Percentiles rank a stretch among this genome's conserved stretches.
Conservation (phyloP, 495 filamentous ascomycete species). For the Recurvomyces mirabilis region DNA sequence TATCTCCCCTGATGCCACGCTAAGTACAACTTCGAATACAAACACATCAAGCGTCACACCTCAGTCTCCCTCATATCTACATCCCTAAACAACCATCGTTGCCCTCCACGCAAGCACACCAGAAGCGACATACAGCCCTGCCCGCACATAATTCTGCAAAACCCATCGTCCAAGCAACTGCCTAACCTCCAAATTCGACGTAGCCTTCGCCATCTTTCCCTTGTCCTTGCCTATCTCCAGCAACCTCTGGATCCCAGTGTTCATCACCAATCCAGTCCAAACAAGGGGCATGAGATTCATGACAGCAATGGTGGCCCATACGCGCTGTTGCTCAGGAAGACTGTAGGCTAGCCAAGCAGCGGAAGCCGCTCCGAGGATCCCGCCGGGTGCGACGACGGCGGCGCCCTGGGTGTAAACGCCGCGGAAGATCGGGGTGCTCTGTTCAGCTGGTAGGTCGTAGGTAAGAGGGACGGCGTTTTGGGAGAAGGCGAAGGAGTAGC, state of each 20-base stretch:
- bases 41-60: too few species aligned
- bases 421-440: constrained; percentile 6
- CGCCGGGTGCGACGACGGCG: constrained; percentile 4
- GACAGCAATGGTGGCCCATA: neutral
- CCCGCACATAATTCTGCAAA: constrained; percentile 14
- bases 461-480: constrained; percentile 11
- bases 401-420: constrained; percentile 7
- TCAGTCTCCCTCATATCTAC: too few species aligned
- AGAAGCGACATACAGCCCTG: neutral
- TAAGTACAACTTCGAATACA: too few species aligned
- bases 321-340: constrained; percentile 2
- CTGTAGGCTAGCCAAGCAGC: constrained; percentile 14
- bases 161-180: constrained; percentile 11
- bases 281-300: neutral
- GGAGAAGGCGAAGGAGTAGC: constrained; percentile 12
- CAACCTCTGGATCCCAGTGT: constrained; percentile 6
- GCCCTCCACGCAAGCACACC: constrained; percentile 4
- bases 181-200: constrained; percentile 12
- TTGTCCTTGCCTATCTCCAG: constrained; percentile 5
- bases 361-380: neutral
- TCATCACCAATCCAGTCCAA: constrained; percentile 11
- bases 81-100: constrained; percentile 1
- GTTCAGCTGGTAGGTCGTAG: constrained; percentile 6
- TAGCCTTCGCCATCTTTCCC: constrained; percentile 16
- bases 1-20: too few species aligned